Base-by-base conservation (phyloP, 2,329 filamentous ascomycete genomes). In the Alternaria sp. region DNA sequence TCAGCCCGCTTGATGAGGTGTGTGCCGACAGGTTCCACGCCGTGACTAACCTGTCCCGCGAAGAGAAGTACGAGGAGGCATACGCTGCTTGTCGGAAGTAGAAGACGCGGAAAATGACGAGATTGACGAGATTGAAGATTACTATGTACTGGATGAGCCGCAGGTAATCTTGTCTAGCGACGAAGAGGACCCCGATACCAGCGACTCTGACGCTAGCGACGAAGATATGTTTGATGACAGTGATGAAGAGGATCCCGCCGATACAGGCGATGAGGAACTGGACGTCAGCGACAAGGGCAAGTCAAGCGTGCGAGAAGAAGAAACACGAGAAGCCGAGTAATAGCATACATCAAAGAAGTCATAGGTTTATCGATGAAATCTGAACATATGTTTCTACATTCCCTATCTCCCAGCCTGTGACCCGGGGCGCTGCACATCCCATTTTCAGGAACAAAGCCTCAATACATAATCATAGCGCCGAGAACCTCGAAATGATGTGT, bases 381-480 rank as follows among this genome's bases (percentile, higher is more conserved):
- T 36, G 19, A 44, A 28, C 8, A 57, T 28, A 51, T 30, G 13
- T 19, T 56, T 19, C 36, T 60, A 59, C 57, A 40, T 21, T 6
- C 64, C 28, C 47, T 52, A 19, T 43, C 30, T 49, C 49, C 43
- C n/a, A 46, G 17, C 25, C 30, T n/a, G 54, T 56, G 46, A 15
- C 50, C 17, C 54, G 52, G 60, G 59, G 55, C 52, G 54, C 61
- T 68, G 68, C 69, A 63, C 69, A 47, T 58, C 62, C 66, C 66
- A 64, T 65, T 68, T 61, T 62, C 49, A 61, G 62, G 65, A 61
- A 65, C 59, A 70, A 69, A 65, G 70, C 64, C 74, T 74, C 75
- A 64, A 72, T 75, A 77, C 73, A 74, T 64, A 68, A 17, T 56
- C 54, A 63, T 65, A 66, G 66, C 74, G 74, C 75, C 75, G 54